Percentiles rank a stretch among this genome's conserved stretches.
phyloP scores from a whole-genome alignment of 352 stramenopile species.

The Pythium sukuiense region DNA sequence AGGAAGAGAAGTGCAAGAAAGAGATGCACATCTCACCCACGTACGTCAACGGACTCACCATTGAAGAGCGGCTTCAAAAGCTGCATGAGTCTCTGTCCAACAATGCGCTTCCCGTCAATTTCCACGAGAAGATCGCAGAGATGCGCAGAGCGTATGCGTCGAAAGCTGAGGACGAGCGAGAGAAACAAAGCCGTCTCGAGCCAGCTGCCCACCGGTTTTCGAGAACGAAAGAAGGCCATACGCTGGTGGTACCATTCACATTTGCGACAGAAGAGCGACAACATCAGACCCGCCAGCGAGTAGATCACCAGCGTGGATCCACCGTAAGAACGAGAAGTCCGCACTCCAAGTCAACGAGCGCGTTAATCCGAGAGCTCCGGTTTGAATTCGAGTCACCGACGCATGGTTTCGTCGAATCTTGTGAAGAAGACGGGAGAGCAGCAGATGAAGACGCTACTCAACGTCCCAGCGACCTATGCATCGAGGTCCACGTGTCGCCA shows the following conservation, averaged over 20 bases:
- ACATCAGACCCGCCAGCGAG: background rate
- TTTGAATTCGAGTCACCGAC: background rate
- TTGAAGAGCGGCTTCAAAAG: conserved; percentile 49
- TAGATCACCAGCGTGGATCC: background rate
- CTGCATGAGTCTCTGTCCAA: conserved; percentile 41
- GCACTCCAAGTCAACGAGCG: background rate
- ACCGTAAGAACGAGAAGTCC: too few species aligned
- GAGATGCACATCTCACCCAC: conserved; percentile 40
- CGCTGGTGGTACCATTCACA: conserved; percentile 47
- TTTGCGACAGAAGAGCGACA: conserved; percentile 42
- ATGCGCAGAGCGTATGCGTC: conserved; percentile 43
- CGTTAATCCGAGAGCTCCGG: conserved; percentile 12
- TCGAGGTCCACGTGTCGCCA: conserved; percentile 38
- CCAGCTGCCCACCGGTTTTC: conserved; percentile 31
- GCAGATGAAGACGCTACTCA: background rate
- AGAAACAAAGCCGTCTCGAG: conserved; percentile 35
- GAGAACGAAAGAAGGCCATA: conserved; percentile 38
- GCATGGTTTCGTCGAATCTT: background rate
- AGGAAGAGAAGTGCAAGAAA: conserved; percentile 45
- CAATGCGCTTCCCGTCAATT: conserved; percentile 48
- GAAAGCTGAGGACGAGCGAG: conserved; percentile 32
- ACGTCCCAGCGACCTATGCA: conserved; percentile 16
- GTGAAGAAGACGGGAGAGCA: background rate
- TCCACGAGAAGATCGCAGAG: conserved; percentile 49
- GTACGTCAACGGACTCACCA: conserved; percentile 49